These are phyloP conservation scores for Sclerotinia trifoliorum DNA, from an alignment of 2,329 filamentous ascomycete genomes.

Conservation along the genomic window DNA sequence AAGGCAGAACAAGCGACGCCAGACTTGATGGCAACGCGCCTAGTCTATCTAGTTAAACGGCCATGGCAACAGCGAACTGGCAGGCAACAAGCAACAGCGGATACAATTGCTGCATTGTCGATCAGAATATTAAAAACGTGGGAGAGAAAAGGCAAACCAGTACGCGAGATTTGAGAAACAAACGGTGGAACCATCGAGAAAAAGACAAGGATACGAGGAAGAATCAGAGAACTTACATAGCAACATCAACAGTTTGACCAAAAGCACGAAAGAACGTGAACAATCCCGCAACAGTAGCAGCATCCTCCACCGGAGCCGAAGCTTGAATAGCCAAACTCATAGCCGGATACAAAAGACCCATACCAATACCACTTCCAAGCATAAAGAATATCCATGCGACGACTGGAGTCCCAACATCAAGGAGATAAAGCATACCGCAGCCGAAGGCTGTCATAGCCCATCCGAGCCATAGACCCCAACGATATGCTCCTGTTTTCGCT, in stretches of 20 bases:
- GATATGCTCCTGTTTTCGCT: constrained; percentile 55
- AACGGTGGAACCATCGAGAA: not conserved
- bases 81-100: not conserved
- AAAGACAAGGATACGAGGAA: not conserved
- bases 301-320: constrained; percentile 52
- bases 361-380: constrained; percentile 57
- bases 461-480: constrained; percentile 50
- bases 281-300: constrained; percentile 60
- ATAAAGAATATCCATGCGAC: constrained; percentile 59
- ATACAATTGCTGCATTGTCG: not conserved
- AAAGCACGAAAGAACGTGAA: constrained; percentile 65
- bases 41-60: not conserved
- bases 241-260: constrained; percentile 43
- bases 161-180: not conserved
- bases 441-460: constrained; percentile 60
- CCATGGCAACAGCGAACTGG: not conserved
- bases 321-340: constrained; percentile 64
- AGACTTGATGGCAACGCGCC: no score
- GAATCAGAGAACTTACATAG: constrained; percentile 41
- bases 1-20: not conserved
- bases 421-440: constrained; percentile 51
- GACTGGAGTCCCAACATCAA: constrained; percentile 50
- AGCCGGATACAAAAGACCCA: constrained; percentile 55
- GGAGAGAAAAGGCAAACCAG: not conserved
- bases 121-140: rapidly evolving